Evolutionary conservation across 1,284 basidiomycete species (phyloP).

Genomic region (Ustilago sp.): DNA sequence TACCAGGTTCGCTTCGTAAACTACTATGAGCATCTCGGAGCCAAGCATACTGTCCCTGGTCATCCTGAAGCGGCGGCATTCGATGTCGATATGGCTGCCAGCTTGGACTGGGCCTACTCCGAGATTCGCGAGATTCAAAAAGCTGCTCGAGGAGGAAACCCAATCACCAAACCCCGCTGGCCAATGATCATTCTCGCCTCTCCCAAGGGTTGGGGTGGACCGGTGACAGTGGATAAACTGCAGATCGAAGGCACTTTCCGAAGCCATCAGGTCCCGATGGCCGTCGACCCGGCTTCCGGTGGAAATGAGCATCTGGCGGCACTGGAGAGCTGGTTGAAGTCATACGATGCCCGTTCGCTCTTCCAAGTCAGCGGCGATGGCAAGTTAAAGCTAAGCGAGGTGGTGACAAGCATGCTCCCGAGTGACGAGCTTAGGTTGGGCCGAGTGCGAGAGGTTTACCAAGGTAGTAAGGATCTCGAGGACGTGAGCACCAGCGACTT

Average conservation of each 20-base stretch:
- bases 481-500: slow-evolving; percentile 76
- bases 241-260: slow-evolving; percentile 79
- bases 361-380: slow-evolving; percentile 66
- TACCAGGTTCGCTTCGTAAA: slow-evolving; percentile 80
- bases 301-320: slow-evolving; percentile 74
- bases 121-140: slow-evolving; percentile 76
- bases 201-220: slow-evolving; percentile 79
- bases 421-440: slow-evolving; percentile 76
- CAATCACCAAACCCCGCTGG: slow-evolving; percentile 85
- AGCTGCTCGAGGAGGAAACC: slow-evolving; percentile 79
- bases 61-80: slow-evolving; percentile 67
- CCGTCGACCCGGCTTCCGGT: slow-evolving; percentile 75
- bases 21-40: slow-evolving; percentile 73
- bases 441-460: slow-evolving; percentile 70
- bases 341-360: slow-evolving; percentile 66
- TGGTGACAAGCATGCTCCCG: slow-evolving; percentile 75
- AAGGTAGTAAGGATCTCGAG: slow-evolving; percentile 74
- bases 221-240: slow-evolving; percentile 76
- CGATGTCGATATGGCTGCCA: slow-evolving; percentile 77
- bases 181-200: slow-evolving; percentile 85
- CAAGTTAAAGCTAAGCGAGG: slow-evolving; percentile 60
- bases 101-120: slow-evolving; percentile 77
- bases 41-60: slow-evolving; percentile 74
- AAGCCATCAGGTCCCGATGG: slow-evolving; percentile 84
- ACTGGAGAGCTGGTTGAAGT: slow-evolving; percentile 78